Evolutionary conservation across 257 asterid species (phyloP), one percentile per base, ranked within the genome.

Genomic region (Henckelia pumila): DNA sequence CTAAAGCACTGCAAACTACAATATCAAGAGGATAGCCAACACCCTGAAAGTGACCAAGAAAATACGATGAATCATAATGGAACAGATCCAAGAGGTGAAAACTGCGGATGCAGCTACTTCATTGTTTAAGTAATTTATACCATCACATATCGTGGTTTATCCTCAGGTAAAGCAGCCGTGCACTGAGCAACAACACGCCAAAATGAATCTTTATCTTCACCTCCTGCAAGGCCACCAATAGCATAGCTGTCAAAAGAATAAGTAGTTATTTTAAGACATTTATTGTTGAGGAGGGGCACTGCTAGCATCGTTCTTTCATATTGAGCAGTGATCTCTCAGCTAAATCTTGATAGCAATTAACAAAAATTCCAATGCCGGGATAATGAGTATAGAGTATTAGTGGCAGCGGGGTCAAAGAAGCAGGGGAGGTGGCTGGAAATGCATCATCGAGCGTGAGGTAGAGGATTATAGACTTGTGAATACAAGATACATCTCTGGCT

Each of bases 131-230:
- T 67, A 53, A 68, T 20, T 40, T 56, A 37, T 73, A 92, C 98
- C 99, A 93, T 93, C 59, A 90, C 97, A 82, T 93, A 93, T 79
- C 96, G 84, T 35, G 97, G 99, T 76, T 93, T 93, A 83, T 93
- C 81, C 77, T 90, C 99, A 49, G 99, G 99, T 74, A 93, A 78
- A 70, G 95, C 81, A 77, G 99, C 97, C 37, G 99, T 93, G 81
- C 99, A 93, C 81, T 93, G 99, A 32, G 99, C 99, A 81, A 93
- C 97, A 71, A 93, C 96, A 44, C 99, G 89, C 99, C 99, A 93
- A 76, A 93, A 93, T 14, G 99, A 93, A 78, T 93, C 99, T 82
- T 93, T 93, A 77, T 91, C 97, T 84, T 93, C 97, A n/a, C 99
- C 99, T 70, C 99, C 99, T 77, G 97, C 92, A 84, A 93, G 99